Evolutionary conservation across 306 rosid genomes (phyloP).

Genomic region (Cercis canadensis): DNA sequence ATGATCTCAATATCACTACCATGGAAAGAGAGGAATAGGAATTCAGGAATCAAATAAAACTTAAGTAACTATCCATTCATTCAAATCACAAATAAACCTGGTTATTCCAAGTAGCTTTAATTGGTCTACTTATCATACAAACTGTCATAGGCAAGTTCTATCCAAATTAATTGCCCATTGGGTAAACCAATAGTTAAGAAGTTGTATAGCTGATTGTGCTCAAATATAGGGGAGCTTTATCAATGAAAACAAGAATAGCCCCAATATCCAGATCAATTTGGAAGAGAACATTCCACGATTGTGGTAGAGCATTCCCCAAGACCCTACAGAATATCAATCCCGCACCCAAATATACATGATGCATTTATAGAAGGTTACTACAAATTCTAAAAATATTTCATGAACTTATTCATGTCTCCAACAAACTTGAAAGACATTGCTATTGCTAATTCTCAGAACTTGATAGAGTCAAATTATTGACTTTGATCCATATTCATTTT

Average conservation of each 20-base stretch:
- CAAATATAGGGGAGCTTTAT: background rate
- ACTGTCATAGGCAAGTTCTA: background rate
- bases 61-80: slow-evolving; percentile 12
- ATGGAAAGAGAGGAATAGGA: slow-evolving; percentile 8
- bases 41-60: slow-evolving; percentile 8
- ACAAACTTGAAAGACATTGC: slow-evolving; percentile 12
- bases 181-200: slow-evolving; percentile 14
- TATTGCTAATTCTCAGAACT: background rate
- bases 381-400: slow-evolving; percentile 4
- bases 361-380: slow-evolving; percentile 21
- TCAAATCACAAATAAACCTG: slow-evolving; percentile 10
- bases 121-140: background rate
- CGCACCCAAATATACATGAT: slow-evolving; percentile 15
- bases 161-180: slow-evolving; percentile 17
- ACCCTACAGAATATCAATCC: slow-evolving; percentile 19
- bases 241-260: slow-evolving; percentile 12
- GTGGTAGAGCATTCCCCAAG: slow-evolving; percentile 24
- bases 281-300: slow-evolving; percentile 27
- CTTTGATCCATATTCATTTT: background rate
- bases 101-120: slow-evolving; percentile 12
- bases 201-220: slow-evolving; percentile 2
- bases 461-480: background rate
- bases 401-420: slow-evolving; percentile 1
- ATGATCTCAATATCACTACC: slow-evolving; percentile 7
- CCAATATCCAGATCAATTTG: slow-evolving; percentile 6